These are phyloP conservation scores for Simplicillium aogashimaense DNA, from an alignment of 2,329 filamentous ascomycete species.

Conservation along the genomic window DNA sequence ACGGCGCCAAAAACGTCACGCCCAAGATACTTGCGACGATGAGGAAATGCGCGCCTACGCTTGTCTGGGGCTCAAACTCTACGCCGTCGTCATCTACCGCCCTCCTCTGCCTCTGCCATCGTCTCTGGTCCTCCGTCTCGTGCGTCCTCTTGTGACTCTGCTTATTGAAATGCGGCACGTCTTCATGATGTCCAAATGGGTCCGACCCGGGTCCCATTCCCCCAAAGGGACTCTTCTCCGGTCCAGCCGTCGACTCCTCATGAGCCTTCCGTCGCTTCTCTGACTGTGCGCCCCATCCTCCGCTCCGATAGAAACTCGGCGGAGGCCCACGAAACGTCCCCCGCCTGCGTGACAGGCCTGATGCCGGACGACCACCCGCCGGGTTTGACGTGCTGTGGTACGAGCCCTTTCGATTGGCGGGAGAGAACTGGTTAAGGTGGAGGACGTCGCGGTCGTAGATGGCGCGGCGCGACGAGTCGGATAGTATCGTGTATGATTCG, in stretches of 20 bases:
- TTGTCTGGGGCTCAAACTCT: conserved; percentile 30
- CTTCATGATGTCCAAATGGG: conserved; percentile 34
- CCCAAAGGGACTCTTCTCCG: conserved; percentile 6
- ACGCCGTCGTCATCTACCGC: conserved; percentile 27
- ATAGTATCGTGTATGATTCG: conserved; percentile 73
- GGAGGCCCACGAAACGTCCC: conserved; percentile 76
- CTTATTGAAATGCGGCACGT: conserved; percentile 72
- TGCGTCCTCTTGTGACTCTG: conserved; percentile 66
- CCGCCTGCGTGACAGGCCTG: conserved; percentile 68
- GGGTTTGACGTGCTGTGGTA: conserved; percentile 48
- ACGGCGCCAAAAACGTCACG: conserved; percentile 34
- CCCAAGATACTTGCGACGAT: conserved; percentile 37
- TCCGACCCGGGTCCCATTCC: conserved; percentile 54
- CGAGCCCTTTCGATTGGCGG: conserved; percentile 26
- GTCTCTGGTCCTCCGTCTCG: conserved; percentile 44
- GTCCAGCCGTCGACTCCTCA: conserved; percentile 23
- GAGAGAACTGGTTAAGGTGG: conserved; percentile 19
- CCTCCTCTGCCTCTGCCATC: conserved; percentile 21
- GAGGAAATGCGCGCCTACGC: conserved; percentile 35
- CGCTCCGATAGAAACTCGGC: conserved; percentile 76
- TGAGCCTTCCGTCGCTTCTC: conserved; percentile 49
- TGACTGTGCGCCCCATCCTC: conserved; percentile 62
- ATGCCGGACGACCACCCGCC: conserved; percentile 67
- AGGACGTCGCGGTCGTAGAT: conserved; percentile 69
- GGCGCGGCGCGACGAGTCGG: conserved; percentile 61